Evolutionary conservation across 2,329 filamentous ascomycete genomes (phyloP).

Genomic region (Phialemoniopsis sp.): DNA sequence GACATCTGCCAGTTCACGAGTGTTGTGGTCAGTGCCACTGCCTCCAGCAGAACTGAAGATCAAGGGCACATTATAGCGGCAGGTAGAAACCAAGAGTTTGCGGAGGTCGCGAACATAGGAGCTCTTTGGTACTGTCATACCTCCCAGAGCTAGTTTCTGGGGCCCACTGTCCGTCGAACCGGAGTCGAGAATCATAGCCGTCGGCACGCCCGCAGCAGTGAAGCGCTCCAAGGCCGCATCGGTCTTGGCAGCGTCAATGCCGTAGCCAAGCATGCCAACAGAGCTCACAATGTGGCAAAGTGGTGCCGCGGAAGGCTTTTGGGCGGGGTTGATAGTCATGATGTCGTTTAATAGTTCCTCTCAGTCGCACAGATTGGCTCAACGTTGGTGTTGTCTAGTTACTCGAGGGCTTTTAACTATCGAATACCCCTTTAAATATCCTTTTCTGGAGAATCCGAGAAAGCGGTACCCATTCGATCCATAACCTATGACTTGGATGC

Average conservation of each 20-base stretch:
- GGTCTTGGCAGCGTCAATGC: constrained; percentile 15
- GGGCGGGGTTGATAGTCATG: no score
- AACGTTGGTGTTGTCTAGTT: no score
- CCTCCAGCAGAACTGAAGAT: constrained; percentile 30
- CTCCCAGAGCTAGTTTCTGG: constrained; percentile 24
- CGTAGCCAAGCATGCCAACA: constrained; percentile 17
- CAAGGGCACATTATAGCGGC: constrained; percentile 22
- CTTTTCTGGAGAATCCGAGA: no score
- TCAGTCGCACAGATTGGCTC: no score
- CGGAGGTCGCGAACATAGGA: constrained; percentile 36
- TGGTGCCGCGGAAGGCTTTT: no score
- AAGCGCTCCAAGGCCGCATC: constrained; percentile 10
- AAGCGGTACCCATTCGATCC: no score
- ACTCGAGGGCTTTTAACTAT: no score
- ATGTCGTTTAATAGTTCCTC: no score
- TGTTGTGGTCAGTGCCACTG: no score
- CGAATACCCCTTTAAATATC: no score
- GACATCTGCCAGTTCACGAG: no score
- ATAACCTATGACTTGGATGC: no score
- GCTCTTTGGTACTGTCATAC: constrained; percentile 29
- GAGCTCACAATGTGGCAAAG: constrained; percentile 15
- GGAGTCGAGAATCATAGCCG: constrained; percentile 16
- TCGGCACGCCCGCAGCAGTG: constrained; percentile 4
- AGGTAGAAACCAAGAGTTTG: constrained; percentile 22
- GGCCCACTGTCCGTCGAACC: constrained; percentile 19